Evolutionary conservation across 352 stramenopile genomes (phyloP), one percentile per base, ranked within the genome.

Genomic region (Chrysophaeum taylorii): DNA sequence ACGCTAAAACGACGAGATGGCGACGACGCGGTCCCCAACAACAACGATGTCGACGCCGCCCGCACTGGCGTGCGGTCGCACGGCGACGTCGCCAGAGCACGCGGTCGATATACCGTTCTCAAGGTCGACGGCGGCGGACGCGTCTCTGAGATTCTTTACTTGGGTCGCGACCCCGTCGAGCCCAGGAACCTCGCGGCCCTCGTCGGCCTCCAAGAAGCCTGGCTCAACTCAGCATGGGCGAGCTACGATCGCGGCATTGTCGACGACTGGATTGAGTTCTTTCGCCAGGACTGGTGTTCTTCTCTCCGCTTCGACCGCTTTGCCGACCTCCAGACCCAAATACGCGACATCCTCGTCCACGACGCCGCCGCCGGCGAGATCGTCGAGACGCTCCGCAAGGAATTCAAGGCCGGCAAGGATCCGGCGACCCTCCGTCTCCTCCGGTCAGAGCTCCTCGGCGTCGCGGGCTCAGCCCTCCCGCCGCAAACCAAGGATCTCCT

Each of bases 211-310:
- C 87, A 93, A 64, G 87, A 94, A 71, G 80, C 85, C 36, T 92
- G 90, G 61, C 74, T 94, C 14, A 94, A 94, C 77, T 87, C 78
- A 61, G 84, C 84, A 5, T 70, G 90, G 41, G 79, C 79, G n/a
- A 85, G 81, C 14, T 92, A 91, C 72, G 63, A 83, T 12, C 84
- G 81, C 23, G 79, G 81, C 38, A 82, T 86, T 62, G 79, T 94
- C 62, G 68, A 67, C 64, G 87, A 94, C 75, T 94, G 86, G 86
- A 77, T 94, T 37, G 78, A 75, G 0, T 94, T 92, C 69, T 91
- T 93, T 68, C 78, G 80, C 7, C 73, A 86, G 52, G 84, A 87
- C 54, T 94, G 87, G 87, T 75, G 82, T 33, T 79, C 70, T 1
- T 84, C 83, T 5, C 57, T 94, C 16, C 89, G 82, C 52, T 84